Base-by-base conservation (phyloP, 306 rosid genomes). In the Prinsepia uniflora region DNA sequence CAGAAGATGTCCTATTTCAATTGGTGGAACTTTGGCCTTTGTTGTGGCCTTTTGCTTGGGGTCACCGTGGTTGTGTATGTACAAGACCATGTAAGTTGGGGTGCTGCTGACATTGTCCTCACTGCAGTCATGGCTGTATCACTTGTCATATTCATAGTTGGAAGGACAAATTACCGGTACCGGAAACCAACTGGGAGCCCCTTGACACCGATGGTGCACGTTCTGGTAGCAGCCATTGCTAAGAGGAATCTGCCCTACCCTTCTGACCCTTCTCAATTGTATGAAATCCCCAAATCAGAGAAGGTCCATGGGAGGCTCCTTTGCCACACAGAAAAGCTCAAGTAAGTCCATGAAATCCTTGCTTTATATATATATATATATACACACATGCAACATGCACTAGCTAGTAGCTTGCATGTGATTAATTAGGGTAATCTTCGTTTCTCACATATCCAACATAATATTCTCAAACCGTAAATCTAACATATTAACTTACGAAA, bases 1-100 rank as follows among this genome's bases (percentile, higher is more conserved):
- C 90, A 89, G 66, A 94, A 91, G 84, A 89, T 94, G 99, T 89
- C 99, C 3, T 94, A 78, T 76, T 94, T 94, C 86, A 94, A 94
- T 30, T 94, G 99, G 99, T 94, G 99, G 99, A 94, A 70, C 71
- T 83, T 81, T 83, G 89, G 86, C 2, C 88, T 94, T 3, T 94
- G 99, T 66, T 75, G 77, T 56, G 99, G 99, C 14, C 81, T 94
- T 48, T 48, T 94, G 15, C 46, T 87, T 6, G 99, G 99, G 69
- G 99, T 90, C 4, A 94, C 99, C 17, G 47, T 94, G 15, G 73
- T 94, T 70, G 97, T 94, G 24, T 94, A 89, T 11, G 81, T 91
- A 10, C 95, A 94, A 75, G 97, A 94, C 52, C 90, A 84, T 66
- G 75, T 87, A 10, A 82, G 82, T 10, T 94, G 97, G 97, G 97